Base-by-base conservation (phyloP, 495 filamentous ascomycete genomes). In the Trichoderma asperelloides region DNA sequence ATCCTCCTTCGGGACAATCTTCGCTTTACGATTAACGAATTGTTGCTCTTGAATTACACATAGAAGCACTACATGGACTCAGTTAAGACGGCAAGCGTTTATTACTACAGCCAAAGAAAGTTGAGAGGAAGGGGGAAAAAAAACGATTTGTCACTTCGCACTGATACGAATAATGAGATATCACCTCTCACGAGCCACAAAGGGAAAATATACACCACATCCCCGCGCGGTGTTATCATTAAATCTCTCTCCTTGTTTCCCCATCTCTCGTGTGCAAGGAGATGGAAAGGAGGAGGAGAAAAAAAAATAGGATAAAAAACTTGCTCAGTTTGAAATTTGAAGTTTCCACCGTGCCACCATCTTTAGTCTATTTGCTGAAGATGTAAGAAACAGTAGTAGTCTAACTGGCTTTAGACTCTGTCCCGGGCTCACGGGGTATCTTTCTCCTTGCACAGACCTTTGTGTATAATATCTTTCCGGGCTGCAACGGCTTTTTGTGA, bases 391-490 rank as follows among this genome's bases (percentile, higher is more conserved):
- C 15, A 60, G 23, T 25, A 60, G 12, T 8, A 25, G 30, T 60
- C 55, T 60, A 60, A 60, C 55, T 60, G 55, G 27, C 55, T 60
- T 60, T 27, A 60, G 55, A 30, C 27, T 25, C 55, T 60, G 55
- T 60, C 55, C 55, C 55, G 55, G 55, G 55, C 55, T 60, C 55
- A 60, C 55, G 30, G 6, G 27, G 30, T 2, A 23, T 25, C 5
- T 30, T 11, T 25, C 25, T 16, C 55, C 55, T 60, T 60, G 16
- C 55, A 60, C 55, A 60, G 27, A 6, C 11, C 15, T 11, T 37
- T 27, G 9, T 60, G 9, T 28, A 21, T 28, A 27, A 27, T 28
- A 33, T 51, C 47, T 25, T 51, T 30, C 55, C 55, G 55, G n/a
- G 21, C 12, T 13, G 55, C 30, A n/a, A n/a, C 55, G 23, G 25